phyloP scores from a whole-genome alignment of 2,329 filamentous ascomycete species.

The Zelopaecilomyces penicillatus region DNA sequence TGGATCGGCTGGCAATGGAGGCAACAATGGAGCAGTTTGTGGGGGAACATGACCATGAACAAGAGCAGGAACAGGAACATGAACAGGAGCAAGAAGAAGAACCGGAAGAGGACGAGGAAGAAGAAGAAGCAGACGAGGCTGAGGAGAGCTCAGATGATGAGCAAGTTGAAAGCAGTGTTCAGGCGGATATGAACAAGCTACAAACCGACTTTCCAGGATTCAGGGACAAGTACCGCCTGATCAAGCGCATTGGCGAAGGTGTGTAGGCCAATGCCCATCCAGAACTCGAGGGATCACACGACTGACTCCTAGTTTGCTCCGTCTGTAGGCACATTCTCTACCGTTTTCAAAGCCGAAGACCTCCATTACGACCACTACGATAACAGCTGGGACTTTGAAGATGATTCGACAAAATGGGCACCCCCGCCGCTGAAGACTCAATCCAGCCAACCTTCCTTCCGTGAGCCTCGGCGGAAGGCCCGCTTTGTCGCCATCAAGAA shows the following conservation, averaged over 20 bases:
- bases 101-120: slow-evolving; percentile 25
- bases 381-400: slow-evolving; percentile 78
- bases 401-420: slow-evolving; percentile 57
- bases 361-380: slow-evolving; percentile 73
- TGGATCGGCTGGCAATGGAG: slow-evolving; percentile 18
- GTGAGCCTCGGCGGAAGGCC: slow-evolving; percentile 27
- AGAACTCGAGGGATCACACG: neutral
- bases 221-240: slow-evolving; percentile 73
- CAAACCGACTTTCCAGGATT: slow-evolving; percentile 78
- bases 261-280: slow-evolving; percentile 12
- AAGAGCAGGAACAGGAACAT: slow-evolving; percentile 20
- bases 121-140: slow-evolving; percentile 32
- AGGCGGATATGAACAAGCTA: slow-evolving; percentile 80
- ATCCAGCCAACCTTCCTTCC: slow-evolving; percentile 22
- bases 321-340: slow-evolving; percentile 83
- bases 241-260: slow-evolving; percentile 98
- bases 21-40: slow-evolving; percentile 3
- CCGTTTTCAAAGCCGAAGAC: slow-evolving; percentile 97
- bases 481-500: slow-evolving; percentile 97
- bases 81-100: slow-evolving; percentile 24
- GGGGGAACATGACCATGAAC: slow-evolving; percentile 5
- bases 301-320: neutral
- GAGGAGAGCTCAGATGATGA: slow-evolving; percentile 50
- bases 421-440: slow-evolving; percentile 57
- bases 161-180: slow-evolving; percentile 57